Conservation (phyloP, 208 protist genomes). For the Crithidia bombi region DNA sequence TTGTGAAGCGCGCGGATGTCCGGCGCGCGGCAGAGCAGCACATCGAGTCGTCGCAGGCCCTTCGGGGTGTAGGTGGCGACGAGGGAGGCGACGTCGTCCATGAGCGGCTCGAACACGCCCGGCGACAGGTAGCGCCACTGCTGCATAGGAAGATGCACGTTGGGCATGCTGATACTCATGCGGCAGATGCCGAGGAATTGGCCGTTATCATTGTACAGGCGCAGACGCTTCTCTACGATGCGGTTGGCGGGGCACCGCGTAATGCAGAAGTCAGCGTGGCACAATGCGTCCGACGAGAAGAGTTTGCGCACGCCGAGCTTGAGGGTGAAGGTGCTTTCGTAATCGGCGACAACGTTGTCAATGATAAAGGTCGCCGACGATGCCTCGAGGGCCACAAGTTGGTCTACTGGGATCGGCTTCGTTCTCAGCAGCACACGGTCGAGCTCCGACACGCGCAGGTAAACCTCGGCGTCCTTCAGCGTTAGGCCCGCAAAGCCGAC, state of each 20-base stretch:
- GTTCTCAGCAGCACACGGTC: constrained; percentile 35
- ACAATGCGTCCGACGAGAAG: constrained; percentile 38
- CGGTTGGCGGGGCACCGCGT: constrained; percentile 34
- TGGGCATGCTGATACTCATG: constrained; percentile 48
- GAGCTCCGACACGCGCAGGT: constrained; percentile 40
- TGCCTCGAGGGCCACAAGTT: constrained; percentile 33
- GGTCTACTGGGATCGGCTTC: constrained; percentile 33
- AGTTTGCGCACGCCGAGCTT: constrained; percentile 52
- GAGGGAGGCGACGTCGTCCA: constrained; percentile 78
- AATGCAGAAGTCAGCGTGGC: constrained; percentile 73
- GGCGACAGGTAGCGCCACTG: constrained; percentile 25
- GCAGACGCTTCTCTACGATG: constrained; percentile 52
- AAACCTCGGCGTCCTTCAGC: constrained; percentile 37
- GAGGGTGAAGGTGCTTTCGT: constrained; percentile 48
- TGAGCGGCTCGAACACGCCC: constrained; percentile 46
- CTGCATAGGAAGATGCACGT: constrained; percentile 19
- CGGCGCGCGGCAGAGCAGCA: constrained; percentile 43
- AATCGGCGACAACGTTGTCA: constrained; percentile 24
- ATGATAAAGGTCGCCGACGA: constrained; percentile 29
- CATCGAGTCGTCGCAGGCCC: constrained; percentile 59
- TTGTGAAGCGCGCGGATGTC: constrained; percentile 56
- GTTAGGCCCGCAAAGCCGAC: constrained; percentile 34
- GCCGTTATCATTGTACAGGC: constrained; percentile 59
- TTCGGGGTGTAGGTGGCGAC: constrained; percentile 67
- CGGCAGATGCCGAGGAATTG: constrained; percentile 62